Percentiles rank a stretch among this genome's conserved stretches.
phyloP scores from a whole-genome alignment of 768 basidiomycete species.

The Lyophyllum decastes region DNA sequence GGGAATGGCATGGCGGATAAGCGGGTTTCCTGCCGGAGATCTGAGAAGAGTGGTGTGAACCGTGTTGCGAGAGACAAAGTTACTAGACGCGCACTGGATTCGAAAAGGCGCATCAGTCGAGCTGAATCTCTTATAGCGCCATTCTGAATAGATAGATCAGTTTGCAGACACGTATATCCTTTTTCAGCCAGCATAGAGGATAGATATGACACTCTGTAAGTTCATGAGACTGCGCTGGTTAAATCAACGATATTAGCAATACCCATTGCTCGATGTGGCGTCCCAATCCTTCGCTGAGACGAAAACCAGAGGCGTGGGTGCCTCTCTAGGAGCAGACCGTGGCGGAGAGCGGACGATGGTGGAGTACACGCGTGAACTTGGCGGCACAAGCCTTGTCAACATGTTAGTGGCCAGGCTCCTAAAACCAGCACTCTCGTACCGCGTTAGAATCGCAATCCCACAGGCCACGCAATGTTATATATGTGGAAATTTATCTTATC shows the following conservation, averaged over 20 bases:
- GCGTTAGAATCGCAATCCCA: no score
- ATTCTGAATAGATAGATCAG: slow-evolving; percentile 34
- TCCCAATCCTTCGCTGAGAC: slow-evolving; percentile 51
- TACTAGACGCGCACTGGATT: slow-evolving; percentile 33
- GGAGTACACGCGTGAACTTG: slow-evolving; percentile 23
- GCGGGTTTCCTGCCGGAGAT: slow-evolving; percentile 42
- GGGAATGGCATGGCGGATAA: slow-evolving; percentile 51
- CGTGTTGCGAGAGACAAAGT: background rate
- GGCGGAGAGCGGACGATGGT: slow-evolving; percentile 40
- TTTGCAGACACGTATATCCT: slow-evolving; percentile 51
- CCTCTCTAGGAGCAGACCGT: slow-evolving; percentile 42
- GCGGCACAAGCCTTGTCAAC: background rate
- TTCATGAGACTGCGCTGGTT: background rate
- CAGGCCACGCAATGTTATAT: no score
- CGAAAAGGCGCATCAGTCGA: slow-evolving; percentile 39
- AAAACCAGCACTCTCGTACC: no score
- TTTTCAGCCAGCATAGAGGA: slow-evolving; percentile 44
- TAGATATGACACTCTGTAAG: slow-evolving; percentile 33
- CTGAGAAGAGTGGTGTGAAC: slow-evolving; percentile 24
- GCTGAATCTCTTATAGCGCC: slow-evolving; percentile 22
- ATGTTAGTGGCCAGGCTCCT: no score
- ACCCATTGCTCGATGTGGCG: slow-evolving; percentile 38
- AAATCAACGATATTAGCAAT: background rate
- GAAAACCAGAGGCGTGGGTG: slow-evolving; percentile 55
- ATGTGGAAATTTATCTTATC: no score